Evolutionary conservation across 106 monocot genomes (phyloP).

Genomic region (Phalaenopsis aphrodite): DNA sequence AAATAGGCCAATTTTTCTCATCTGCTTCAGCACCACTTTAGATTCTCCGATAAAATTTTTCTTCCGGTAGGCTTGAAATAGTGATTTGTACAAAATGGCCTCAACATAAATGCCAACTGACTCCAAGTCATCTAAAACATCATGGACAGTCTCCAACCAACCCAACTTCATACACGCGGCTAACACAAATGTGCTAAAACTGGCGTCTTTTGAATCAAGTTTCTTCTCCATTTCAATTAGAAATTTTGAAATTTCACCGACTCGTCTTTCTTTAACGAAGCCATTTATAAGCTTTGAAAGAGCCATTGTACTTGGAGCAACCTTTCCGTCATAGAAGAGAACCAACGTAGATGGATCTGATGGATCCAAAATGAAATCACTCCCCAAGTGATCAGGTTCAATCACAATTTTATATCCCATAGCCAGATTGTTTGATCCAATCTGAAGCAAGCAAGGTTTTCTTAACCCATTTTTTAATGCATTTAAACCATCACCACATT

Average conservation of each 20-base stretch:
- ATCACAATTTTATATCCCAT: conserved; percentile 38
- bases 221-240: conserved; percentile 37
- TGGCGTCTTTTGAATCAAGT: conserved; percentile 10
- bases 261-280: conserved; percentile 45
- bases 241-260: conserved; percentile 42
- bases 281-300: conserved; percentile 66
- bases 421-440: conserved; percentile 71
- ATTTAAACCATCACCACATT: neutral
- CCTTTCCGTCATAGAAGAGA: conserved; percentile 34
- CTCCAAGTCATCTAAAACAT: conserved; percentile 79
- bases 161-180: conserved; percentile 61
- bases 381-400: conserved; percentile 23
- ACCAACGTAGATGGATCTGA: conserved; percentile 23
- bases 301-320: conserved; percentile 55
- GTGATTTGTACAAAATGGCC: conserved; percentile 28
- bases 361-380: conserved; percentile 36
- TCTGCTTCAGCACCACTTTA: conserved; percentile 43
- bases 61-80: conserved; percentile 46
- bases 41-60: conserved; percentile 36
- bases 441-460: conserved; percentile 30
- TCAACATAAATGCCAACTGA: conserved; percentile 27
- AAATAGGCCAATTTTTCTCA: conserved; percentile 28
- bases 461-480: conserved; percentile 12
- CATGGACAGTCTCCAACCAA: conserved; percentile 80
- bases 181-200: conserved; percentile 39